Percentiles rank a stretch among this genome's conserved stretches.
Conservation (phyloP, 2,329 filamentous ascomycete genomes). For the Talaromyces piceae region DNA sequence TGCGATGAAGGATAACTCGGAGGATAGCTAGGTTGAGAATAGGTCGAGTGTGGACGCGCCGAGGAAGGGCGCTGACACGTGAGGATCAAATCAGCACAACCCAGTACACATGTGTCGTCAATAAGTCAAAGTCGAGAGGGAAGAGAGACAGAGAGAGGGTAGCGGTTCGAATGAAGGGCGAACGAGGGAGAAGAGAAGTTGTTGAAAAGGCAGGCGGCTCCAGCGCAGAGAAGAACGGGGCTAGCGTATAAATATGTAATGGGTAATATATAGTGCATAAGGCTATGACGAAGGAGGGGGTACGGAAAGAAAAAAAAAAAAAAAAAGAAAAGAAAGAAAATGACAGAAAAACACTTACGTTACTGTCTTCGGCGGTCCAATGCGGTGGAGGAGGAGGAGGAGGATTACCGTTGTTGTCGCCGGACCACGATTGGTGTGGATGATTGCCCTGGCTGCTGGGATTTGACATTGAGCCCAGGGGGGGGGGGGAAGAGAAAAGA, state of each 20-base stretch:
- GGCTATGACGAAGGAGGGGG: not conserved
- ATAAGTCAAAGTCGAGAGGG: constrained; percentile 4
- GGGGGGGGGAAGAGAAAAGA: constrained; percentile 8
- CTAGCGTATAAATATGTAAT: not conserved
- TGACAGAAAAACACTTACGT: constrained; percentile 6
- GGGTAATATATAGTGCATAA: not conserved
- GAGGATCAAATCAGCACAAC: not conserved
- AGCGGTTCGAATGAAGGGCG: constrained; percentile 14
- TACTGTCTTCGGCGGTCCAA: constrained; percentile 8
- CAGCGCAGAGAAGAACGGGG: not conserved
- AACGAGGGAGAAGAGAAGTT: constrained; percentile 13
- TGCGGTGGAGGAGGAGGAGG: constrained; percentile 8
- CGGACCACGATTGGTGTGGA: constrained; percentile 12
- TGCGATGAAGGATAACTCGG: constrained; percentile 5
- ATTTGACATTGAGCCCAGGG: constrained; percentile 13
- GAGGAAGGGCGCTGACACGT: constrained; percentile 8
- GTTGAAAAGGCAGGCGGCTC: not conserved
- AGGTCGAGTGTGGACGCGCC: constrained; percentile 9
- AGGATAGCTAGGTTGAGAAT: constrained; percentile 6
- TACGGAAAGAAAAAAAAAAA: not conserved
- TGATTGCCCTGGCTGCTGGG: constrained; percentile 11
- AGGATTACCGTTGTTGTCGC: constrained; percentile 6
- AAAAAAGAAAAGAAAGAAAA: not conserved
- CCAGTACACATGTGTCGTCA: not conserved
- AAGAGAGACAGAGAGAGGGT: constrained; percentile 14